These are phyloP conservation scores for Eimeria tenella DNA, from an alignment of 169 alveolate species.

Conservation along the genomic window DNA sequence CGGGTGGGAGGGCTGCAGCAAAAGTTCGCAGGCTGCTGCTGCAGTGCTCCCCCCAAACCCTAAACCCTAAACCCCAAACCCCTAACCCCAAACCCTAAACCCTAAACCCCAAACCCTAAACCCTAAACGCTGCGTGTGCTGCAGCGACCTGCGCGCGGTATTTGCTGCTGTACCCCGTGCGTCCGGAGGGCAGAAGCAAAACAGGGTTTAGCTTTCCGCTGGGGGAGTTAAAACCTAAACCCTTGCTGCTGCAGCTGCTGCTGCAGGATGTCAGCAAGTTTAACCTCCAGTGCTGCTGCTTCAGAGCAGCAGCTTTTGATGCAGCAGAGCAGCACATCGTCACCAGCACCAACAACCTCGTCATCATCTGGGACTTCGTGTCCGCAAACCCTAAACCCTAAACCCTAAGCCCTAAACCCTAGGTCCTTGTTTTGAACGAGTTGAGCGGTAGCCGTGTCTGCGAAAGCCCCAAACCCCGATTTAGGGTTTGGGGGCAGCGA, in stretches of 20 bases:
- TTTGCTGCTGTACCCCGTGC: constrained; percentile 84
- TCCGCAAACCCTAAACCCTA: constrained; percentile 13
- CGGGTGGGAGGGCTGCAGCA: no score
- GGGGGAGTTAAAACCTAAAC: constrained; percentile 86
- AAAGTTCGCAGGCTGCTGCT: no score
- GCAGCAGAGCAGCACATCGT: constrained; percentile 53
- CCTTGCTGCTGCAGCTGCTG: constrained; percentile 83
- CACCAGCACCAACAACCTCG: constrained; percentile 72
- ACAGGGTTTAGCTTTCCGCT: constrained; percentile 83
- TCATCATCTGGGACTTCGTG: constrained; percentile 78
- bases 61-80: no score
- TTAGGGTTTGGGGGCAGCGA: no score
- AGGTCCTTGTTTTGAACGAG: not conserved
- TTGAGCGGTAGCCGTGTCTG: no score
- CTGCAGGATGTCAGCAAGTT: constrained; percentile 84
- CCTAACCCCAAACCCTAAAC: not conserved
- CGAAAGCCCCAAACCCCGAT: no score
- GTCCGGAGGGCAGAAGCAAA: constrained; percentile 63
- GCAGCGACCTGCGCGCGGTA: constrained; percentile 81
- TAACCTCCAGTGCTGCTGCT: constrained; percentile 81
- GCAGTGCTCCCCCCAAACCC: no score
- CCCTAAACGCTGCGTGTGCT: constrained; percentile 77
- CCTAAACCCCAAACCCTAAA: constrained; percentile 34
- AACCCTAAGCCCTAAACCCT: constrained; percentile 28
- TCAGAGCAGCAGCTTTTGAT: constrained; percentile 90